Base-by-base conservation (phyloP, 2,329 filamentous ascomycete species). In the Aspergillus fumigatiaffinis region DNA sequence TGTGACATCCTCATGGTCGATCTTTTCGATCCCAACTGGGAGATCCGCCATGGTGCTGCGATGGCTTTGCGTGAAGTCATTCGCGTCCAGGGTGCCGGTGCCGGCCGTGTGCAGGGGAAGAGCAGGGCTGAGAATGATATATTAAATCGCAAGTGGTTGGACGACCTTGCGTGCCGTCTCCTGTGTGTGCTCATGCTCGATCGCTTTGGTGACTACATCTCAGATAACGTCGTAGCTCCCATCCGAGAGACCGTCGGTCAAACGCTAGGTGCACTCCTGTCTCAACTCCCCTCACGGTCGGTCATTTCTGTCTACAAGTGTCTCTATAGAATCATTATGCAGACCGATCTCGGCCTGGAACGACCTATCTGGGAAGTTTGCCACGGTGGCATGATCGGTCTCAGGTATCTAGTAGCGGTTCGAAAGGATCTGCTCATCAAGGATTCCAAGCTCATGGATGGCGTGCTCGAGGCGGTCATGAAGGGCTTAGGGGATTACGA, bases 171-270 rank as follows among this genome's bases (percentile, higher is more conserved):
- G n/a, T 97, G 92, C 68, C 89, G 94, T 26, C 83, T 99, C 51
- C 93, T 92, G 73, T 96, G 91, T 71, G 92, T 99, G 53, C 88
- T 99, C 67, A 97, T 99, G 87, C 86, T 99, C 17, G 94, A 99
- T 76, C 87, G 92, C 53, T 99, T 99, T 70, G 95, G 92, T 56
- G 94, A 99, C 71, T 99, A 97, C 77, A 94, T 95, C 58, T 96
- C 92, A 4, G 94, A 99, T 73, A 99, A 91, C 53, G 96, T 95
- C 0, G 92, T 99, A 44, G 94, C 94, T 0, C 94, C 94, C 0
- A 97, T 99, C 62, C 84, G 94, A 63, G 94, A 99, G 77, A 96
- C 92, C 0, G 90, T 96, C 44, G 94, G 94, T 49, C 94, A 99
- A 75, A 93, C 92, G 2, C 80, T 99, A 14, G 95, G 93, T 66